Base-by-base conservation (phyloP, 83 land plant genomes). In the Diphasiastrum complanatum region DNA sequence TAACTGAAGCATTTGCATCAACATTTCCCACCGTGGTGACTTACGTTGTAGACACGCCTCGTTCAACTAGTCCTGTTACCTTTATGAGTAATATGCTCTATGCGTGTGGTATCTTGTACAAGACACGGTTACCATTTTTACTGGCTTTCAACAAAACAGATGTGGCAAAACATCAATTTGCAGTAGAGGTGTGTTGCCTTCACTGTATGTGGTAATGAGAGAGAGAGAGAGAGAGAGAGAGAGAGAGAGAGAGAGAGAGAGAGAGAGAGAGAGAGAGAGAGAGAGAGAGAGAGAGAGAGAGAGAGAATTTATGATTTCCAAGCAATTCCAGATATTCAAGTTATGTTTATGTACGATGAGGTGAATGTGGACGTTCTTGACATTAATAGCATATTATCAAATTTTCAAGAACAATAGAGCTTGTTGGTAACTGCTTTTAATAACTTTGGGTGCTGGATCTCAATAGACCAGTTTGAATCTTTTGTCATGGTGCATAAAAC, bases 11-110 rank as follows among this genome's bases (percentile, higher is more conserved):
- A 45, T 95, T 95, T 79, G 99, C 99, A 37, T 95, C 97, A 0
- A 86, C 93, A 1, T 95, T 95, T 65, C 99, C 99, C 3, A 95
- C 99, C 5, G 82, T 86, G 11, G 67, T 95, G 40, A 67, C 86
- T 4, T 95, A 89, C 70, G 93, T 95, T 0, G 83, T 95, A 51
- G 99, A 95, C 68, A 95, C 99, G 3, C 96, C 99, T 34, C 92
- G 99, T 20, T 93, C 99, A 22, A 72, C 81, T 26, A 95, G 68
- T 35, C 99, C 99, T 25, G 71, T 68, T 4, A 95, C 97, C 10
- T 95, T 95, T 64, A 95, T 95, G 99, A 95, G 99, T 81, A 95
- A 95, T 65, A 95, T 95, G 99, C 82, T 95, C 10, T 95, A 89
- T 72, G 99, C 97, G 20, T 95, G 99, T 63, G 83, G 93, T 46